Evolutionary conservation across 495 filamentous ascomycete genomes (phyloP).

Genomic region (Tuber borchii): DNA sequence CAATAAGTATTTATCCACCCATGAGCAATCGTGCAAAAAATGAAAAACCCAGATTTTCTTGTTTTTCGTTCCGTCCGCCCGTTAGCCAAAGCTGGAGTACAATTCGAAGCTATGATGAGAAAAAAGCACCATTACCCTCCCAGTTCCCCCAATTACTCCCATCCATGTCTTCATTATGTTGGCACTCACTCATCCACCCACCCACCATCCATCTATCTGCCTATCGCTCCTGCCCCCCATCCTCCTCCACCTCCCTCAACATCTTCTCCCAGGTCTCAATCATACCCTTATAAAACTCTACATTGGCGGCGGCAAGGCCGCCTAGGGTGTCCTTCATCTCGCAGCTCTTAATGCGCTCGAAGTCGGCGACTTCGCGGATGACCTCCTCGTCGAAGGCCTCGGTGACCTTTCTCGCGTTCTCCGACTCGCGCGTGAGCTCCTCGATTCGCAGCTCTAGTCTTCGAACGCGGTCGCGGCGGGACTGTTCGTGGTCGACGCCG

Average conservation of each 20-base stretch:
- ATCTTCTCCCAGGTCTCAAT: slow-evolving; percentile 86
- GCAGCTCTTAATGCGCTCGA: slow-evolving; percentile 88
- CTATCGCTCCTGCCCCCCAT: slow-evolving; percentile 33
- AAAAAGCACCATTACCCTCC: slow-evolving; percentile 18
- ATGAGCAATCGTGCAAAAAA: not conserved
- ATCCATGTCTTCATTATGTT: not conserved
- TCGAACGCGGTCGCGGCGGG: slow-evolving; percentile 72
- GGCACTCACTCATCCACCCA: not conserved
- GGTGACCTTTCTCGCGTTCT: slow-evolving; percentile 70
- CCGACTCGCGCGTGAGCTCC: slow-evolving; percentile 78
- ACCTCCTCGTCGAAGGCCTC: slow-evolving; percentile 94
- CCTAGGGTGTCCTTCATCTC: slow-evolving; percentile 87
- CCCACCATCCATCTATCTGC: not conserved
- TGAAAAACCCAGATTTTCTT: not conserved
- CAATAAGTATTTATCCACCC: not conserved
- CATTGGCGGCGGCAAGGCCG: slow-evolving; percentile 73
- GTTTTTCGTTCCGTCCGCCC: not conserved
- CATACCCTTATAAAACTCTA: slow-evolving; percentile 74
- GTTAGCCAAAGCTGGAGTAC: not conserved
- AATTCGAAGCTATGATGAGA: slow-evolving; percentile 13
- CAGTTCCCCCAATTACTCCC: slow-evolving; percentile 7
- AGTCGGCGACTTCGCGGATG: slow-evolving; percentile 81
- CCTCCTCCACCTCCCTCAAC: slow-evolving; percentile 76
- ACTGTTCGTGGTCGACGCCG: slow-evolving; percentile 92
- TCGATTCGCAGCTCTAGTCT: slow-evolving; percentile 89